Evolutionary conservation across 805 yeast species (phyloP), one percentile per base, ranked within the genome.

Genomic region (Candida pseudoglaebosa): DNA sequence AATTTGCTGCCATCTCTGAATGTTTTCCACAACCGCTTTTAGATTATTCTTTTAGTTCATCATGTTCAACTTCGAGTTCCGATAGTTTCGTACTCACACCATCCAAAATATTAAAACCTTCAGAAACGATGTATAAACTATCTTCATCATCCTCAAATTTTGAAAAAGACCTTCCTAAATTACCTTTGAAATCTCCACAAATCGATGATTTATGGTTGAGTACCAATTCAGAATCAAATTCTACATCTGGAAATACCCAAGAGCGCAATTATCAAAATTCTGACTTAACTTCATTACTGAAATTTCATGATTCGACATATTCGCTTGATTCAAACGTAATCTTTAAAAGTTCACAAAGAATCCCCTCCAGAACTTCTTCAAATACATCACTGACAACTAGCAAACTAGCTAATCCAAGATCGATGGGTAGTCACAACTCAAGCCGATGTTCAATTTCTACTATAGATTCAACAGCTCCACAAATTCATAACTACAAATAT

Each of bases 391-490:
- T 22, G 26, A 22, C 8, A 22, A 22, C 26, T 8, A 8, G 26
- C 26, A 22, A 22, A 8, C 8, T 8, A 22, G 13, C 29, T 10
- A 5, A n/a, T 9, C 13, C 29, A 26, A 9, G 5, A 6, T 5
- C 12, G 15, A 10, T 26, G 6, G 13, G 6, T 26, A n/a, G 29
- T 5, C 29, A 26, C 6, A 26, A 26, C 9, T 41, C 47, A 4
- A 30, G 16, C 13, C 20, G 19, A n/a, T 24, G 35, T 2, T 28
- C 37, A n/a, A 19, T 12, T 15, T 45, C 56, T 4, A 47, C 57
- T 3, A 41, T 38, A 8, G 47, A 41, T 26, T 51, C 54, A 2
- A 37, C 46, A 9, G 37, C 56, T 7, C 46, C 56, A 2, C 41
- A 53, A 26, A 50, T 53, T 8, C 22, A 35, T 3, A 35, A 37